phyloP scores from a whole-genome alignment of 352 stramenopile genomes.

The Globisporangium sylvaticum region DNA sequence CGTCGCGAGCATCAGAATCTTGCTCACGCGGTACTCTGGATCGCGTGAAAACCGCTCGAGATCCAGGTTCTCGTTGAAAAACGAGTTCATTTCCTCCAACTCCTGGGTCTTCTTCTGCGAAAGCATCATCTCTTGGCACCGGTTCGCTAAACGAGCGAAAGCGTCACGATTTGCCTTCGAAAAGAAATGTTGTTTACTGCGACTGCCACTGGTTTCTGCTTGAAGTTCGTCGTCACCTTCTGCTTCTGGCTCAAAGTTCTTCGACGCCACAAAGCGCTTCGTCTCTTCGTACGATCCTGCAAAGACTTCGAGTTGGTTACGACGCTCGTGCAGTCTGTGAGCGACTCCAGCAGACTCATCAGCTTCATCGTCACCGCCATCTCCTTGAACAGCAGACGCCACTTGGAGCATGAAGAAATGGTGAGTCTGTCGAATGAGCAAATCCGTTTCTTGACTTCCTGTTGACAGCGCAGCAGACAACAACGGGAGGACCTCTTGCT shows the following conservation, averaged over 20 bases:
- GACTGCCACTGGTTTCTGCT: background rate
- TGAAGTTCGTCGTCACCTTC: constrained; percentile 1
- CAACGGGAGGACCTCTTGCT: constrained; percentile 25
- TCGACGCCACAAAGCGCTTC: constrained; percentile 13
- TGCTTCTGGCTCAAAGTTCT: constrained; percentile 7
- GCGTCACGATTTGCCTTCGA: constrained; percentile 2
- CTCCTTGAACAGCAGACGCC: constrained; percentile 8
- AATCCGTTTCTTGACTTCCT: background rate
- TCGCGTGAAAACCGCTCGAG: constrained; percentile 50
- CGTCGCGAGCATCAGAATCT: constrained; percentile 47
- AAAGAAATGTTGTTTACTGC: background rate
- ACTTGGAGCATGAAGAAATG: constrained; percentile 46
- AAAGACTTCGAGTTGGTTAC: constrained; percentile 5
- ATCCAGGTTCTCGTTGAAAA: constrained; percentile 61
- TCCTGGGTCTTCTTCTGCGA: constrained; percentile 60
- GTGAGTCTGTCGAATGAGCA: constrained; percentile 29
- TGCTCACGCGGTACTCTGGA: constrained; percentile 39
- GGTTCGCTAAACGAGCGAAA: constrained; percentile 32
- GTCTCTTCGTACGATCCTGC: constrained; percentile 9
- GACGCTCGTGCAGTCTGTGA: background rate
- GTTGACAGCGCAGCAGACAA: background rate
- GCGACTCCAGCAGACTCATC: background rate
- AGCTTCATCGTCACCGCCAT: background rate
- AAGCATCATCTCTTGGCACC: constrained; percentile 41
- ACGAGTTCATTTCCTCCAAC: constrained; percentile 54